Evolutionary conservation across 495 filamentous ascomycete species (phyloP).

Genomic region (Pyrenopolyporus hunteri): DNA sequence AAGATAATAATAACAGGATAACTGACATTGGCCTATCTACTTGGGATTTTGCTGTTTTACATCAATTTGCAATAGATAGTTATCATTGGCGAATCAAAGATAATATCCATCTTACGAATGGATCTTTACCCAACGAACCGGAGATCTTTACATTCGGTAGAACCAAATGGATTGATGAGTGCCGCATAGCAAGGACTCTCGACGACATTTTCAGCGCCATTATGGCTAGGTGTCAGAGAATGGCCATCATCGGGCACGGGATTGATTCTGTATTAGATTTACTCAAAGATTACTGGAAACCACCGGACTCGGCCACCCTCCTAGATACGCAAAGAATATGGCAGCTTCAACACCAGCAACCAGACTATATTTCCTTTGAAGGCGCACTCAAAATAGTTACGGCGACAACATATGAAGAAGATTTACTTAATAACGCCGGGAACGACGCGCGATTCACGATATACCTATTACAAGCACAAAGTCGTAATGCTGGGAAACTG

Average conservation of each 20-base stretch:
- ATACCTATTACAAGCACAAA: constrained; percentile 9
- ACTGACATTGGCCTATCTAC: constrained; percentile 13
- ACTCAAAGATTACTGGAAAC: constrained; percentile 6
- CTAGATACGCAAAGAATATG: constrained; percentile 25
- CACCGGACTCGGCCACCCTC: background rate
- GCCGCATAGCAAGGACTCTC: background rate
- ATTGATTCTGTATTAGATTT: background rate
- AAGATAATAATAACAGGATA: background rate
- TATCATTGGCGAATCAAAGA: constrained; percentile 16
- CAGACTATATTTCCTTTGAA: background rate
- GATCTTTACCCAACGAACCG: background rate
- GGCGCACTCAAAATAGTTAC: background rate
- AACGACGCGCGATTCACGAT: constrained; percentile 10
- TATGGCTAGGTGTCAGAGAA: background rate
- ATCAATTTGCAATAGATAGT: background rate
- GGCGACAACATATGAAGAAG: background rate
- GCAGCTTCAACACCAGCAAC: constrained; percentile 1
- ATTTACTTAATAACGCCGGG: constrained; percentile 11
- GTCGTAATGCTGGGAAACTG: background rate
- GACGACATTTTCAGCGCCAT: background rate
- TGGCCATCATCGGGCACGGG: constrained; percentile 12
- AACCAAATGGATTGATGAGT: background rate
- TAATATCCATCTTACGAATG: background rate
- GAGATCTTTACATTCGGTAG: constrained; percentile 6
- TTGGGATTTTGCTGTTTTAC: background rate